Evolutionary conservation across 192 early-diverging fungal genomes (phyloP).

Genomic region (Oehlia diaphana): DNA sequence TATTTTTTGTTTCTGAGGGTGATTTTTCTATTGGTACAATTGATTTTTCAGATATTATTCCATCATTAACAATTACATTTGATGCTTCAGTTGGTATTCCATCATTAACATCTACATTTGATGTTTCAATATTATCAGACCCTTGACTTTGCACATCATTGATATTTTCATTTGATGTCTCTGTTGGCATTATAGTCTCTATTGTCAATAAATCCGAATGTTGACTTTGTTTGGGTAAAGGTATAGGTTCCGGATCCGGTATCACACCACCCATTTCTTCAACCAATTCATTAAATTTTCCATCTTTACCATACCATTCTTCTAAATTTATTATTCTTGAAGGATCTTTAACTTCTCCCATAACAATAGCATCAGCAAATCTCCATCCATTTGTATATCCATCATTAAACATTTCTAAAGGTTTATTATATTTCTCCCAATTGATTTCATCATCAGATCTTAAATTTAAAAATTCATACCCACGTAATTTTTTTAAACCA

Average conservation of each 20-base stretch:
- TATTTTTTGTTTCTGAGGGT: background rate
- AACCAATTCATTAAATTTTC: background rate
- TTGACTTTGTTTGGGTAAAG: no score
- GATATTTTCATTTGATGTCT: background rate
- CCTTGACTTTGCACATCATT: background rate
- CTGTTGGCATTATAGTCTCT: no score
- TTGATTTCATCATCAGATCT: background rate
- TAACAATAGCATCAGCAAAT: background rate
- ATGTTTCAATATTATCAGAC: background rate
- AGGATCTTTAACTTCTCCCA: background rate
- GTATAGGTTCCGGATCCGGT: background rate
- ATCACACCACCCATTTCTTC: background rate
- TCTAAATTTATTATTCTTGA: background rate
- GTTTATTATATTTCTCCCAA: background rate
- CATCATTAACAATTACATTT: no score
- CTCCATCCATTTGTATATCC: background rate
- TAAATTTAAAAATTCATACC: background rate
- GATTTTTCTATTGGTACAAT: no score
- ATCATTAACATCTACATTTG: no score
- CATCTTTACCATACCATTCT: constrained; percentile 6
- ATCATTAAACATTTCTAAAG: constrained; percentile 1
- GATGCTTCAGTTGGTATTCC: background rate
- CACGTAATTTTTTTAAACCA: background rate
- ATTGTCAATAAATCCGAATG: no score
- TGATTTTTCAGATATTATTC: no score